Evolutionary conservation across 371 early-diverging fungal species (phyloP), one percentile per base, ranked within the genome.

Genomic region (Actinomortierella wolfii): DNA sequence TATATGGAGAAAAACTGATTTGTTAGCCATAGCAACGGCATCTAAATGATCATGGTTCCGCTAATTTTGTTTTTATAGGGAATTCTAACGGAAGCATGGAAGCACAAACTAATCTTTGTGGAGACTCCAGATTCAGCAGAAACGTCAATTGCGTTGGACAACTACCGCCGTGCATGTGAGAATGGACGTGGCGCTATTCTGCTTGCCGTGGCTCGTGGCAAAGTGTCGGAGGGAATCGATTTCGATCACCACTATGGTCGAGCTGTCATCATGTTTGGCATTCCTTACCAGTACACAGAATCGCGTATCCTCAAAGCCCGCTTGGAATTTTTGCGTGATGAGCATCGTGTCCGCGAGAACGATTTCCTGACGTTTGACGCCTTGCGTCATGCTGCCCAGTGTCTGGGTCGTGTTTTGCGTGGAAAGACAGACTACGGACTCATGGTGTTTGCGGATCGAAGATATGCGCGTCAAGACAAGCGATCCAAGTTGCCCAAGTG

Each of bases 291-390:
- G 82, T 99, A 97, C 74, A 99, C 99, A 0, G 99, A 99, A 75
- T 93, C 93, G 49, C 83, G 99, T 53, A 94, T 97, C 26, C 75
- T 98, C 46, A 97, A 97, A 86, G 99, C 99, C 1, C 86, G 99
- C 14, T 80, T 99, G 23, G 98, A 98, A 76, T 99, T 94, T 81
- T 76, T 99, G 54, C 85, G 97, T 25, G 94, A 95, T 58, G 89
- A 95, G 70, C 89, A 92, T 73, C 88, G 93, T 52, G 96, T 99
- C 25, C 87, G 97, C 34, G 99, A 99, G 78, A 97, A 96, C 75
- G 99, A 99, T 61, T 99, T 99, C 76, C 80, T 99, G 64, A 96
- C 97, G 0, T 99, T 99, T 81, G 99, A 99, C 75, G 99, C 99
- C 0, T 92, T 99, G 88, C 89, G 99, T 7, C 99, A 99, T 80